A percentile compares a stretch with the other conserved stretches of the same genome.
Evolutionary conservation across 225 moss, liverwort and hornwort species (phyloP).

Genomic region (Physcomitrium patens): DNA sequence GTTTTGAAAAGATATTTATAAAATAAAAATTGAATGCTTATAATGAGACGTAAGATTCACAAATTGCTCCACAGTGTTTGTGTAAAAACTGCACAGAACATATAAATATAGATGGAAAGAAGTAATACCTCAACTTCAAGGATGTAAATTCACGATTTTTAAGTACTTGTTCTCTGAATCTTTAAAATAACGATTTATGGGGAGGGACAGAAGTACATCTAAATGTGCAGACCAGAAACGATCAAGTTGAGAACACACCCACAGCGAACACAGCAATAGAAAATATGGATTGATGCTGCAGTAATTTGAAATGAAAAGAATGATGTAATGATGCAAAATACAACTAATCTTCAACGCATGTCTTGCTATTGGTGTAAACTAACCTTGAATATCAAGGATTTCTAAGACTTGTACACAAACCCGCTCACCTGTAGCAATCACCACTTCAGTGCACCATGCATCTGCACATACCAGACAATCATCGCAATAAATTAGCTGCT

Average conservation of each 20-base stretch:
- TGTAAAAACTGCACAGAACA: not conserved
- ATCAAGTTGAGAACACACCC: constrained; percentile 4
- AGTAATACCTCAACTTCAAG: constrained; percentile 1
- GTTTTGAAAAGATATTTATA: too few relatives aligned
- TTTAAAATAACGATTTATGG: too few relatives aligned
- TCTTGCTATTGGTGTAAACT: constrained; percentile 22
- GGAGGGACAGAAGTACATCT: not conserved
- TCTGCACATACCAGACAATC: constrained; percentile 33
- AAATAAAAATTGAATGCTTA: too few relatives aligned
- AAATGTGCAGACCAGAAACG: constrained; percentile 13
- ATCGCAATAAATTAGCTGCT: not conserved
- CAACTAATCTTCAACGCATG: constrained; percentile 27
- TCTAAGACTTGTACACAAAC: constrained; percentile 28
- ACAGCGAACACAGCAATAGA: not conserved
- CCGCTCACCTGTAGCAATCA: constrained; percentile 20
- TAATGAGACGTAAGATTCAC: constrained; percentile 1
- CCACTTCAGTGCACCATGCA: constrained; percentile 1
- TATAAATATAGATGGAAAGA: not conserved
- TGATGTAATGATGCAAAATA: constrained; percentile 34
- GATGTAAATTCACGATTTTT: not conserved
- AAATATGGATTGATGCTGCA: not conserved
- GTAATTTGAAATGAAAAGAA: constrained; percentile 32
- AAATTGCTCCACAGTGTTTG: not conserved
- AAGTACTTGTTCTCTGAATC: not conserved
- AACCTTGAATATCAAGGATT: constrained; percentile 30